phyloP scores from a whole-genome alignment of 2,329 filamentous ascomycete species.

The Conoideocrella luteorostrata region DNA sequence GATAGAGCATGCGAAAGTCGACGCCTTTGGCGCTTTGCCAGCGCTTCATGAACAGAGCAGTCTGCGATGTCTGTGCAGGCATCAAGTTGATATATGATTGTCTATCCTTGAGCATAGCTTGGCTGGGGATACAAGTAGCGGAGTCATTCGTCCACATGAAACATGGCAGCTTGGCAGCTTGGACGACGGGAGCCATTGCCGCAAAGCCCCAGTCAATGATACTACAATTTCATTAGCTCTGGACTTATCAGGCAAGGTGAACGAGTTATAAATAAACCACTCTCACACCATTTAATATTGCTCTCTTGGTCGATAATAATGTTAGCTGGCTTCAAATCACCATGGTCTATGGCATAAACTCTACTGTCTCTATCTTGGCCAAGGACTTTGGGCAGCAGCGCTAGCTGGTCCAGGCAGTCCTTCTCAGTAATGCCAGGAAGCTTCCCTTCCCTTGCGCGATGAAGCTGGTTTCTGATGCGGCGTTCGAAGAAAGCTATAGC shows the following conservation, averaged over 20 bases:
- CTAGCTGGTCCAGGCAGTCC: conserved; percentile 2
- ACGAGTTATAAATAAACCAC: too few species aligned
- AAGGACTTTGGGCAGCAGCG: not conserved
- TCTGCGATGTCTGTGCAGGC: not conserved
- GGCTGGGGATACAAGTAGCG: not conserved
- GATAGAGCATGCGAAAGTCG: conserved; percentile 4
- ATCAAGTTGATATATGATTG: not conserved
- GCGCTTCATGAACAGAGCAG: not conserved
- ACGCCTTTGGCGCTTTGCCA: conserved; percentile 1
- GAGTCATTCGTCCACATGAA: not conserved
- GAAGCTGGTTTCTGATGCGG: not conserved
- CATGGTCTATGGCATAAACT: conserved; percentile 3
- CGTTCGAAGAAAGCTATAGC: not conserved
- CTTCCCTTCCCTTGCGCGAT: not conserved
- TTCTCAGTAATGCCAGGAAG: not conserved
- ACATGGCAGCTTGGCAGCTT: not conserved
- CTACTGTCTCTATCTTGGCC: not conserved
- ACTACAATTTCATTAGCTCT: too few species aligned
- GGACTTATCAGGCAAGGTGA: too few species aligned
- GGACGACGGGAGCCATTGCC: not conserved
- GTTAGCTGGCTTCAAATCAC: conserved; percentile 4
- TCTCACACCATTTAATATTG: not conserved
- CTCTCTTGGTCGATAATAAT: conserved; percentile 1
- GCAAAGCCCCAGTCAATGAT: conserved; percentile 2
- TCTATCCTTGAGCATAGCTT: not conserved